Conservation (phyloP, 805 yeast genomes). For the Zygotorulaspora florentina region DNA sequence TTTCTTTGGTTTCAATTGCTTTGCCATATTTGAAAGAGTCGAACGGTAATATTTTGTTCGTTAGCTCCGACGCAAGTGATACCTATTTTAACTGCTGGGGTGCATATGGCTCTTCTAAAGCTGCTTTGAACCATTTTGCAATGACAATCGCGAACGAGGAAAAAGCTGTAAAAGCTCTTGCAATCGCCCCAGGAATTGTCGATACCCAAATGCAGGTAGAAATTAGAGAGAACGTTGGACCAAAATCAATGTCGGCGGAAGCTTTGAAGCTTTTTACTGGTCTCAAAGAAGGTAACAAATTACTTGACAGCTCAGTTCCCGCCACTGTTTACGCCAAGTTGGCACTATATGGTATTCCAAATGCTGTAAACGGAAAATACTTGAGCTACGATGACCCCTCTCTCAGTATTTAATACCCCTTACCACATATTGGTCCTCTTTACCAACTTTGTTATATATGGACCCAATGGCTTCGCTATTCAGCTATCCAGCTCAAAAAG, state of each 20-base stretch:
- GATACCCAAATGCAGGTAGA: slow-evolving; percentile 84
- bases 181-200: slow-evolving; percentile 94
- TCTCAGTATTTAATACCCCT: neutral
- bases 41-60: slow-evolving; percentile 67
- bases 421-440: no score
- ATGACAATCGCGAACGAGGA: slow-evolving; percentile 66
- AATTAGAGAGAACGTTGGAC: slow-evolving; percentile 61
- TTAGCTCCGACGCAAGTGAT: slow-evolving; percentile 84
- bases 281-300: slow-evolving; percentile 51
- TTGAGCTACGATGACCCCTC: slow-evolving; percentile 53
- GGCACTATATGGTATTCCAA: slow-evolving; percentile 55
- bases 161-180: slow-evolving; percentile 43
- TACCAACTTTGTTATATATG: no score
- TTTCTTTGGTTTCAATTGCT: slow-evolving; percentile 50
- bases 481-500: no score
- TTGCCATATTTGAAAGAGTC: slow-evolving; percentile 53
- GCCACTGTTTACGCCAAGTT: slow-evolving; percentile 65
- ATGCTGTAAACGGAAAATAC: slow-evolving; percentile 61
- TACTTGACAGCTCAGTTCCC: slow-evolving; percentile 68
- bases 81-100: slow-evolving; percentile 57
- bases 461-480: no score
- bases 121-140: slow-evolving; percentile 80
- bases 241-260: slow-evolving; percentile 55
- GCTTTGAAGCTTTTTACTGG: slow-evolving; percentile 60
- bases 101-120: slow-evolving; percentile 88